These are phyloP conservation scores for Mercurialis annua DNA, from an alignment of 345 rosid genomes.

Conservation along the genomic window DNA sequence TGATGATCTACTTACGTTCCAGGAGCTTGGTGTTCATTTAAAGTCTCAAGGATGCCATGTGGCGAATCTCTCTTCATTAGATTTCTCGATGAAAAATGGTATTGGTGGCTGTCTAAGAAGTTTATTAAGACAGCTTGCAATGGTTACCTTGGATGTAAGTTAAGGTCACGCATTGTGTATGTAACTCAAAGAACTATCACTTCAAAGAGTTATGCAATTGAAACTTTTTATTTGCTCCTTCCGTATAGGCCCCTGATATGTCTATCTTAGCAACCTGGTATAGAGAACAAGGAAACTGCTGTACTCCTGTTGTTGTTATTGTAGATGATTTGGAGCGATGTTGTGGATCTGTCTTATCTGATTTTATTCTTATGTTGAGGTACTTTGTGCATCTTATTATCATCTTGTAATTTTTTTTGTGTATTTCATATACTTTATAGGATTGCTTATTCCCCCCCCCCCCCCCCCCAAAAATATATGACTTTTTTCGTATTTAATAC, in stretches of 20 bases:
- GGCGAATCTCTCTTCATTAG: constrained; percentile 84
- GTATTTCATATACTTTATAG: not conserved
- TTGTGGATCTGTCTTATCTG: constrained; percentile 68
- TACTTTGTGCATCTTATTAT: constrained; percentile 21
- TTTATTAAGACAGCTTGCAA: constrained; percentile 69
- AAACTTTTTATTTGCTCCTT: constrained; percentile 21
- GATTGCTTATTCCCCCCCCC: not conserved
- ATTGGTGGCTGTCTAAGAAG: constrained; percentile 76
- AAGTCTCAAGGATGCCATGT: constrained; percentile 76
- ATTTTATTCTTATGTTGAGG: constrained; percentile 76
- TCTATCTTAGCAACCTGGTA: constrained; percentile 86
- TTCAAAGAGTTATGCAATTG: constrained; percentile 12
- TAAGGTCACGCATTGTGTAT: constrained; percentile 7
- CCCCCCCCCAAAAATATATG: not conserved
- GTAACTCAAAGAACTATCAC: not conserved
- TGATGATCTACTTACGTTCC: constrained; percentile 78
- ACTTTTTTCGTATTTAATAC: not conserved
- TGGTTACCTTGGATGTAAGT: constrained; percentile 71
- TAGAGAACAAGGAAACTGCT: constrained; percentile 42
- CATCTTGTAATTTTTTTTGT: not conserved
- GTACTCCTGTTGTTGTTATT: constrained; percentile 58
- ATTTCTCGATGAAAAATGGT: constrained; percentile 69
- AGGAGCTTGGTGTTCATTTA: constrained; percentile 66
- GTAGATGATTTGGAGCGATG: constrained; percentile 82
- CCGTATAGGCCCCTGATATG: constrained; percentile 66